Conservation (phyloP, 2,329 filamentous ascomycete species). For the Rutstroemia sydowiana region DNA sequence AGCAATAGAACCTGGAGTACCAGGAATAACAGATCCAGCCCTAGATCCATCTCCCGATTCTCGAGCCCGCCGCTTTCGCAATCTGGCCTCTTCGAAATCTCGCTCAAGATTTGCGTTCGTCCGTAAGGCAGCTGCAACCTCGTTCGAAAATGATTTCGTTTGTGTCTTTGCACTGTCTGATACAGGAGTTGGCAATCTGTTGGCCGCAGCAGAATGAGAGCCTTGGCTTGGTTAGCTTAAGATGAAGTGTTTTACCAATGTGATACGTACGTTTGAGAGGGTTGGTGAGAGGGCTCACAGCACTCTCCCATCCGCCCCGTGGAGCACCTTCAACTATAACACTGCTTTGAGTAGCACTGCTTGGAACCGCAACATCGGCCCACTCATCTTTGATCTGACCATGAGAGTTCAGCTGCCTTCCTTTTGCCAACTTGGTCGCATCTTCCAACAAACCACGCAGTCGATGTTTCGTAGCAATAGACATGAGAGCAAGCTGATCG, state of each 20-base stretch:
- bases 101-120: constrained; percentile 59
- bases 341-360: constrained; percentile 31
- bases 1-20: constrained; percentile 55
- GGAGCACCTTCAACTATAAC: constrained; percentile 21
- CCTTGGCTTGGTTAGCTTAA: constrained; percentile 27
- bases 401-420: constrained; percentile 70
- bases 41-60: constrained; percentile 45
- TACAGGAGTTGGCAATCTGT: constrained; percentile 38
- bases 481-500: constrained; percentile 76
- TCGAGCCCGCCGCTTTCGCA: constrained; percentile 51
- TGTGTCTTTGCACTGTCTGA: constrained; percentile 45
- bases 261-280: constrained; percentile 51
- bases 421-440: constrained; percentile 60
- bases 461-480: constrained; percentile 74
- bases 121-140: constrained; percentile 46
- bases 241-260: constrained; percentile 15
- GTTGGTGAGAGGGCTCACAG: constrained; percentile 46
- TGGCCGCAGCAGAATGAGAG: constrained; percentile 26
- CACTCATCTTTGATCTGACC: constrained; percentile 73
- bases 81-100: constrained; percentile 63
- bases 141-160: constrained; percentile 34
- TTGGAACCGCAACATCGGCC: constrained; percentile 57
- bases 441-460: constrained; percentile 72
- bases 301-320: constrained; percentile 38
- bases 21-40: constrained; percentile 43